Conservation (phyloP, 1,284 basidiomycete species). For the Pyrrhoderma lamaoense region DNA sequence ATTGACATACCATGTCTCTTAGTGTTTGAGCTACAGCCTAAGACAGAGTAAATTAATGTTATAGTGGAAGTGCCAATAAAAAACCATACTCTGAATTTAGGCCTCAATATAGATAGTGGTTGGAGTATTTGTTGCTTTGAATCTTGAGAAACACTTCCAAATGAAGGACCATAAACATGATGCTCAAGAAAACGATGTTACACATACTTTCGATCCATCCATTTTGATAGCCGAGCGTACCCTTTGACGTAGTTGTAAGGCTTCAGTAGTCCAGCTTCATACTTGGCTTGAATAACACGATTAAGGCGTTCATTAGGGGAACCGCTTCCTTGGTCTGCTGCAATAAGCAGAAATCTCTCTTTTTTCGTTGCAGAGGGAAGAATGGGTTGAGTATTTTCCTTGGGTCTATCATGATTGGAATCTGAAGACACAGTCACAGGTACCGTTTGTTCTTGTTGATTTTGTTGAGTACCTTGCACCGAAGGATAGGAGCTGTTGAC, state of each 20-base stretch:
- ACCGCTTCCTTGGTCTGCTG: slow-evolving; percentile 91
- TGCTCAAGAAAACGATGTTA: slow-evolving; percentile 20
- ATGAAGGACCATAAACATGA: background rate
- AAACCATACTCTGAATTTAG: slow-evolving; percentile 76
- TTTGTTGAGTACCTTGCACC: slow-evolving; percentile 15
- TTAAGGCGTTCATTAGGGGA: slow-evolving; percentile 86
- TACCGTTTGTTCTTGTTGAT: slow-evolving; percentile 9
- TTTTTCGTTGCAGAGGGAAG: slow-evolving; percentile 68
- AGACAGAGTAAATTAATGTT: no score
- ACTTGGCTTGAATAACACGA: slow-evolving; percentile 92
- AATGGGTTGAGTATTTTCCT: slow-evolving; percentile 32
- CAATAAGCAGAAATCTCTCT: slow-evolving; percentile 87
- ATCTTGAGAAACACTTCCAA: slow-evolving; percentile 71
- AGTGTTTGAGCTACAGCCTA: slow-evolving; percentile 85
- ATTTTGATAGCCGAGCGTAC: slow-evolving; percentile 80
- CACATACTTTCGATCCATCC: slow-evolving; percentile 87
- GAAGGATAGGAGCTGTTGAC: slow-evolving; percentile 12
- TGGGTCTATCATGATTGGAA: no score
- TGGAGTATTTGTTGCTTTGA: slow-evolving; percentile 87
- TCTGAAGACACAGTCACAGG: slow-evolving; percentile 18
- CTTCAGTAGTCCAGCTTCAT: slow-evolving; percentile 90
- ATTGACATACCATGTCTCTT: slow-evolving; percentile 67
- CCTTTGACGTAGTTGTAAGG: slow-evolving; percentile 97
- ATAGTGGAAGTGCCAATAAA: no score
- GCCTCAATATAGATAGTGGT: slow-evolving; percentile 83